These are phyloP conservation scores for Datura wrightii DNA, from an alignment of 257 asterid genomes.

Conservation along the genomic window DNA sequence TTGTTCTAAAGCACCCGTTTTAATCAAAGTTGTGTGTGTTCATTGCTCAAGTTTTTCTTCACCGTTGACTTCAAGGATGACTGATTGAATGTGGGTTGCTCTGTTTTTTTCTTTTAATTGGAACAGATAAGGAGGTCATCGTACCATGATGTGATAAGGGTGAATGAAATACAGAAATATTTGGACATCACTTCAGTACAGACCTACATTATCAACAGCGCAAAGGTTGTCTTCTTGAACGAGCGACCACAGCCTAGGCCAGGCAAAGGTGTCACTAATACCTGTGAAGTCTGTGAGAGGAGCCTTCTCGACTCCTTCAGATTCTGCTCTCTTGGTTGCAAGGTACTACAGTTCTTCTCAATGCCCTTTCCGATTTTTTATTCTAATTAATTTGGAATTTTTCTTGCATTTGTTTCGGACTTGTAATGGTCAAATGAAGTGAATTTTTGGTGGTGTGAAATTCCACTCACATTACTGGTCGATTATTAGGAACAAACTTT, in stretches of 20 bases:
- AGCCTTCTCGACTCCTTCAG: constrained; percentile 81
- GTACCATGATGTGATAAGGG: constrained; percentile 87
- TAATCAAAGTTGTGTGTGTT: background rate
- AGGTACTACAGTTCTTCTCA: constrained; percentile 47
- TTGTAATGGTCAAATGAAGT: background rate
- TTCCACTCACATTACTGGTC: constrained; percentile 26
- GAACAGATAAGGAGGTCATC: constrained; percentile 86
- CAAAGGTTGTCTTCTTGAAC: constrained; percentile 82
- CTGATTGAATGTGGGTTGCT: constrained; percentile 7
- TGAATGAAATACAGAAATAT: constrained; percentile 76
- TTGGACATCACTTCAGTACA: constrained; percentile 75
- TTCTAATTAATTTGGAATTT: background rate
- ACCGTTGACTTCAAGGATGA: constrained; percentile 49
- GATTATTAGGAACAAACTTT: constrained; percentile 19
- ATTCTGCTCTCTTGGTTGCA: constrained; percentile 95
- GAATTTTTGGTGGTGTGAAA: background rate
- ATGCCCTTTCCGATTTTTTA: too few relatives aligned
- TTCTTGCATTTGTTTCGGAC: constrained; percentile 23
- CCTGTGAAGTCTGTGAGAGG: constrained; percentile 80
- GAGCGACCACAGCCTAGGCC: constrained; percentile 92
- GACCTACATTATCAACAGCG: constrained; percentile 83
- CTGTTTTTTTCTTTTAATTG: background rate
- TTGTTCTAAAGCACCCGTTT: background rate
- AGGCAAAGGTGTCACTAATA: constrained; percentile 83
- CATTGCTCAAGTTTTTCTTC: background rate